phyloP scores from a whole-genome alignment of 768 basidiomycete species.

The Hygrophoropsis aurantiaca region DNA sequence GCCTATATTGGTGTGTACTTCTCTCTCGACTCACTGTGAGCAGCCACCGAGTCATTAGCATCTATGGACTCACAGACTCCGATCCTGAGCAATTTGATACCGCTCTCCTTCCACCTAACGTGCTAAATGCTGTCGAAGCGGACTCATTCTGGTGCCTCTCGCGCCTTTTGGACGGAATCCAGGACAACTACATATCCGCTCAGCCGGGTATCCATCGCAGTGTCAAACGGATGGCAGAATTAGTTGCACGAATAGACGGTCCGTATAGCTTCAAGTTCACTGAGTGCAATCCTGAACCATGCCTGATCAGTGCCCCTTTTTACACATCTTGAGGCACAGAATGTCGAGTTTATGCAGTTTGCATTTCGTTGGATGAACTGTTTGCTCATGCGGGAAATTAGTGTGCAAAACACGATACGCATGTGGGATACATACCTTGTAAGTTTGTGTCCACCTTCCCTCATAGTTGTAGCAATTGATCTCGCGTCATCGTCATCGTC shows the following conservation, averaged over 20 bases:
- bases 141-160: conserved; percentile 99
- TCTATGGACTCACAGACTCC: conserved; percentile 53
- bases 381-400: conserved; percentile 96
- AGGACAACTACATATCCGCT: conserved; percentile 95
- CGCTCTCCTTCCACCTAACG: conserved; percentile 61
- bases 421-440: conserved; percentile 99
- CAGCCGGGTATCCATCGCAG: conserved; percentile 96
- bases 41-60: no score
- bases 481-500: conserved; percentile 1
- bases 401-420: conserved; percentile 92
- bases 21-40: no score
- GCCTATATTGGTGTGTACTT: conserved; percentile 79
- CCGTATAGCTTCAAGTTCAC: conserved; percentile 18
- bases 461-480: not conserved
- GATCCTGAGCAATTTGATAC: conserved; percentile 92
- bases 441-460: conserved; percentile 28
- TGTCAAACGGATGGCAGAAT: conserved; percentile 90
- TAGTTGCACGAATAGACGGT: conserved; percentile 90
- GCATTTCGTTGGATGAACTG: conserved; percentile 99
- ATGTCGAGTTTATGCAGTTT: conserved; percentile 99
- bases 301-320: conserved; percentile 70
- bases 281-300: not conserved
- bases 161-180: conserved; percentile 92
- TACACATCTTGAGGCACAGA: conserved; percentile 82
- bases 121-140: conserved; percentile 87